Percentiles rank a stretch among this genome's conserved stretches.
Evolutionary conservation across 257 asterid genomes (phyloP).

Genomic region (Linderniella brevidens): DNA sequence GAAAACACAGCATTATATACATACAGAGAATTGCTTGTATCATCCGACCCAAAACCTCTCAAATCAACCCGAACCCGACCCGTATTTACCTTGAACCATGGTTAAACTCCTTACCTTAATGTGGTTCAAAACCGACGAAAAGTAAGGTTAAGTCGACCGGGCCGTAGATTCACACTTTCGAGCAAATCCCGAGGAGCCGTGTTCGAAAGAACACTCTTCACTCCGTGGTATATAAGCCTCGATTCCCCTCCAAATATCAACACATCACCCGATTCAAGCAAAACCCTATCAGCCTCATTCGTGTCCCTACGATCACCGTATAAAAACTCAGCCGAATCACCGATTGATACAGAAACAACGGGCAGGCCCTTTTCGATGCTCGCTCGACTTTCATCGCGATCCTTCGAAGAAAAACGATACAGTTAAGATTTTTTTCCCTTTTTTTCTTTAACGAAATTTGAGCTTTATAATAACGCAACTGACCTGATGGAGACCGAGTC

Average conservation of each 20-base stretch:
- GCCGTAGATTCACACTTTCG: conserved; percentile 19
- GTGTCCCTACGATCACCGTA: conserved; percentile 37
- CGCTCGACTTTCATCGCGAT: conserved; percentile 35
- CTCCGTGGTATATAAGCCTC: conserved; percentile 53
- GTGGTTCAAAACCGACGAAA: conserved; percentile 7
- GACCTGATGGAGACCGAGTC: conserved; percentile 74
- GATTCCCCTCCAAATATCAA: conserved; percentile 55
- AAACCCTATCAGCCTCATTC: conserved; percentile 20
- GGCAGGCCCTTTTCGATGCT: conserved; percentile 38
- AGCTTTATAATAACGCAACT: neutral
- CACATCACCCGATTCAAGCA: conserved; percentile 48
- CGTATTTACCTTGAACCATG: too few species aligned
- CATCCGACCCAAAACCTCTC: too few species aligned
- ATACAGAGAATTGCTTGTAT: too few species aligned
- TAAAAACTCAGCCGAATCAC: conserved; percentile 55
- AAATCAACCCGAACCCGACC: too few species aligned
- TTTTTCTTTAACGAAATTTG: neutral
- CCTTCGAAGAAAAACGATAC: conserved; percentile 17
- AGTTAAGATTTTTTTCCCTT: neutral
- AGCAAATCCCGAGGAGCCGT: conserved; percentile 34
- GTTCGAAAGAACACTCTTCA: conserved; percentile 18
- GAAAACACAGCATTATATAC: too few species aligned
- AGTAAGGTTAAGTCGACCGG: conserved; percentile 74
- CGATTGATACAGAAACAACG: conserved; percentile 47
- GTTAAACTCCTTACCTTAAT: too few species aligned